Conservation (phyloP, 768 basidiomycete genomes). For the Pleurotus salmoneostramineus region DNA sequence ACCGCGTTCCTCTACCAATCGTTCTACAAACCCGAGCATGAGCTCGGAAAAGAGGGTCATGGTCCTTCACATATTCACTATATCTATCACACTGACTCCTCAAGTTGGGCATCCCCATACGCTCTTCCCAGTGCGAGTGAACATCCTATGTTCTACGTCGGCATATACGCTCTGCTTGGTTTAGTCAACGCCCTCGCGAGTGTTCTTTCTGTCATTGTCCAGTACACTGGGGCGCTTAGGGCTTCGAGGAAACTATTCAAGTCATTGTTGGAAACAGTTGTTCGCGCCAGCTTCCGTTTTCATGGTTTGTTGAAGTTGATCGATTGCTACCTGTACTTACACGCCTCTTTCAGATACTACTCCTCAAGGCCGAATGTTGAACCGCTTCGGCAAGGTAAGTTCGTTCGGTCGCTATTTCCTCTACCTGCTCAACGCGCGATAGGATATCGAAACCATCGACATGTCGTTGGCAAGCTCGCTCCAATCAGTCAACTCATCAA, state of each 20-base stretch:
- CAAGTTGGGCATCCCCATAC: conserved; percentile 14
- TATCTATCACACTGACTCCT: conserved; percentile 17
- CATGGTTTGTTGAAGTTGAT: conserved; percentile 38
- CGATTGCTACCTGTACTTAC: not conserved
- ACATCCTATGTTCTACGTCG: conserved; percentile 70
- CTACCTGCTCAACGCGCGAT: not conserved
- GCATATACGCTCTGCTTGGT: conserved; percentile 62
- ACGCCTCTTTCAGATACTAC: conserved; percentile 46
- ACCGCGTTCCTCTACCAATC: conserved; percentile 27
- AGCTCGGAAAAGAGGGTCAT: conserved; percentile 28
- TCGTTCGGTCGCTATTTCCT: not conserved
- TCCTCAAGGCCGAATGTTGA: conserved; percentile 82
- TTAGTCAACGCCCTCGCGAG: conserved; percentile 42
- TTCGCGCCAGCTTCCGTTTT: conserved; percentile 82
- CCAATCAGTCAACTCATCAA: conserved; percentile 72
- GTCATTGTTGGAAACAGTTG: conserved; percentile 62
- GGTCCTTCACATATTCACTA: conserved; percentile 13
- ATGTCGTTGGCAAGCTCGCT: conserved; percentile 62
- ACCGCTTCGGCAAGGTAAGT: conserved; percentile 70
- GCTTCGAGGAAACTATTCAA: conserved; percentile 43
- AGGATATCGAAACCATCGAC: conserved; percentile 89
- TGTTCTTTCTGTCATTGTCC: conserved; percentile 42
- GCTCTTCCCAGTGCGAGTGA: conserved; percentile 48
- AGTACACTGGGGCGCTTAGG: conserved; percentile 57
- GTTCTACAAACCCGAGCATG: conserved; percentile 33